phyloP scores from a whole-genome alignment of 495 filamentous ascomycete species.

The Evernia prunastri region DNA sequence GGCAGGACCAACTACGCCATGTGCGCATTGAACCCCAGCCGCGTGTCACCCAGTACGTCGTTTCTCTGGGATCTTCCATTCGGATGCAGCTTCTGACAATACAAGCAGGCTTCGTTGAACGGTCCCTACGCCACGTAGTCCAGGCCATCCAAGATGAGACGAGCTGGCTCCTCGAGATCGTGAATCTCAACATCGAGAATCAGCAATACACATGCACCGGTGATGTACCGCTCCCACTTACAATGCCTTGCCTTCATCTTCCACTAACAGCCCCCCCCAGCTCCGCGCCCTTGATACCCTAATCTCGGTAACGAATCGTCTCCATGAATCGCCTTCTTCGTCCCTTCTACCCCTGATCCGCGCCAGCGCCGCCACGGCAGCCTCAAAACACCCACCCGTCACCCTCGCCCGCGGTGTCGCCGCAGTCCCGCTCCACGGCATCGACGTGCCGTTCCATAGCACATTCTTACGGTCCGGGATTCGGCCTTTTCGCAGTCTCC shows the following conservation, averaged over 20 bases:
- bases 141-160: constrained; percentile 27
- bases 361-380: constrained; percentile 3
- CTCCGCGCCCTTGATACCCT: not conserved
- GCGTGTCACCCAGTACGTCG: constrained; percentile 27
- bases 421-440: constrained; percentile 36
- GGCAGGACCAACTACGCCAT: constrained; percentile 35
- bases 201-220: constrained; percentile 43
- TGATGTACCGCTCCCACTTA: constrained; percentile 24
- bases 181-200: constrained; percentile 38
- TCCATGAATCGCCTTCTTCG: not conserved
- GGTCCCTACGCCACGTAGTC: constrained; percentile 26
- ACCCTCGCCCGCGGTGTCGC: constrained; percentile 30
- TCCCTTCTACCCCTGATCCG: not conserved
- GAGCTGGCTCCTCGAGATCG: constrained; percentile 35
- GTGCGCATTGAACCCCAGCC: constrained; percentile 37
- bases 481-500: constrained; percentile 30
- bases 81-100: not conserved
- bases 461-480: constrained; percentile 32
- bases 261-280: constrained; percentile 8
- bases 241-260: constrained; percentile 4
- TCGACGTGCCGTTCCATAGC: constrained; percentile 43
- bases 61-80: not conserved
- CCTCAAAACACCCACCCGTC: constrained; percentile 23
- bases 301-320: not conserved
- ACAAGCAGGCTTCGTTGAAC: constrained; percentile 26